Evolutionary conservation across 1,284 basidiomycete species (phyloP).

Genomic region (Rhodotorula sp.): DNA sequence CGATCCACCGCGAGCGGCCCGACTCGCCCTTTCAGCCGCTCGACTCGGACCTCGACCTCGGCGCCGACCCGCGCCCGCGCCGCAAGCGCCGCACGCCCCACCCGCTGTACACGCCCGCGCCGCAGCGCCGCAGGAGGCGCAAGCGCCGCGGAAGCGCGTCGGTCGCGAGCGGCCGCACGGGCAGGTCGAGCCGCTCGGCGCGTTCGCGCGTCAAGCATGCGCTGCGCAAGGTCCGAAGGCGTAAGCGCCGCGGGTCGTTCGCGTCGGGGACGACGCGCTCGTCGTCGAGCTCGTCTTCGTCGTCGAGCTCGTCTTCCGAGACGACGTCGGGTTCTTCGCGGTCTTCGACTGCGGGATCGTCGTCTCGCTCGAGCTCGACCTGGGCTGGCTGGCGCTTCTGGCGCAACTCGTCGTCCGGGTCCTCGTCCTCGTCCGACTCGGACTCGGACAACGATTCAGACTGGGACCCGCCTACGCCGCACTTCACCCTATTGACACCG

Average conservation of each 20-base stretch:
- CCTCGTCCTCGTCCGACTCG: constrained; percentile 35
- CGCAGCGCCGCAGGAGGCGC: constrained; percentile 17
- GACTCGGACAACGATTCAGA: constrained; percentile 29
- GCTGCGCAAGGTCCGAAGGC: constrained; percentile 29
- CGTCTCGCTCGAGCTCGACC: constrained; percentile 27
- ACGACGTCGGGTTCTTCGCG: constrained; percentile 32
- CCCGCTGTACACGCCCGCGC: constrained; percentile 39
- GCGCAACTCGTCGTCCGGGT: constrained; percentile 41
- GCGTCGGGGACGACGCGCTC: constrained; percentile 8
- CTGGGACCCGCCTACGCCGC: constrained; percentile 43
- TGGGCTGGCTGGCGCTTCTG: constrained; percentile 46
- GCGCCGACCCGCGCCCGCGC: constrained; percentile 20
- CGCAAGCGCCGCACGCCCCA: constrained; percentile 27
- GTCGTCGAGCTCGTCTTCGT: constrained; percentile 15
- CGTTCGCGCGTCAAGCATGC: constrained; percentile 33
- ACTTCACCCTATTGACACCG: constrained; percentile 44
- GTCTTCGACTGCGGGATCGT: constrained; percentile 31
- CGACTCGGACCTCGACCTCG: constrained; percentile 31
- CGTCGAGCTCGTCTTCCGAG: constrained; percentile 26
- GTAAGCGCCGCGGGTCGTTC: constrained; percentile 8
- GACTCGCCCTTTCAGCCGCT: constrained; percentile 28
- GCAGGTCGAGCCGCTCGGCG: constrained; percentile 36
- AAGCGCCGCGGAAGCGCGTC: constrained; percentile 25
- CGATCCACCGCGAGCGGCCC: constrained; percentile 20
- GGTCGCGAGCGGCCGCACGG: constrained; percentile 37